Conservation (phyloP, 352 stramenopile species). For the Blastocystis sp. region DNA sequence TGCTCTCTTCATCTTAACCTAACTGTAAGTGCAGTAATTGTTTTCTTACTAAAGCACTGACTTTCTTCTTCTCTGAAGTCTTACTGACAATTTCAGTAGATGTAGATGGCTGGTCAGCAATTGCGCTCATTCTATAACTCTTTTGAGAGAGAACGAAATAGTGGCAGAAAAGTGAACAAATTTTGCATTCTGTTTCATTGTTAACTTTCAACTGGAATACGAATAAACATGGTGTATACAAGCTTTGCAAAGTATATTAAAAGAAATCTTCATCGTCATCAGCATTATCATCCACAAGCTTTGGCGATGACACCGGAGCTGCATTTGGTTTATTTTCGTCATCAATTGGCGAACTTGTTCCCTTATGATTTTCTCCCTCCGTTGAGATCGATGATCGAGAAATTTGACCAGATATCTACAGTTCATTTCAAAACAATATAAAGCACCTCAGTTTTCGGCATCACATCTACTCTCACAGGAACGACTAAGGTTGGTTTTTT, state of each 20-base stretch:
- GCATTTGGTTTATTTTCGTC: too few species aligned
- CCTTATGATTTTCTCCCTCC: too few species aligned
- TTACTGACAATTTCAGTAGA: background rate
- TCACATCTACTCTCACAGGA: too few species aligned
- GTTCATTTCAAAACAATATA: too few species aligned
- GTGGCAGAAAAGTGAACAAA: too few species aligned
- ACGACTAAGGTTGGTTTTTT: background rate
- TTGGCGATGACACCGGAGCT: too few species aligned
- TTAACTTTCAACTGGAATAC: background rate
- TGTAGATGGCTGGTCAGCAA: background rate
- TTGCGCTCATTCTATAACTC: background rate
- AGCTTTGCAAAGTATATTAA: background rate
- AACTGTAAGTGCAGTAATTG: background rate
- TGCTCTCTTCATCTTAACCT: constrained; percentile 48
- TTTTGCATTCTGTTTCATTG: too few species aligned
- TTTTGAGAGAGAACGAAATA: background rate
- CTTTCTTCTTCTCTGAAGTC: constrained; percentile 38
- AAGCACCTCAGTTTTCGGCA: too few species aligned
- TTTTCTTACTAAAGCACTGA: background rate
- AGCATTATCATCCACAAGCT: background rate
- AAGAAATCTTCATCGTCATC: constrained; percentile 6
- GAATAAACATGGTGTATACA: background rate
- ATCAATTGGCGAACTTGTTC: too few species aligned
- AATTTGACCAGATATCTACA: too few species aligned
- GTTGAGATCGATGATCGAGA: too few species aligned